Base-by-base conservation (phyloP, 169 alveolate genomes). In the Babesia sp. region DNA sequence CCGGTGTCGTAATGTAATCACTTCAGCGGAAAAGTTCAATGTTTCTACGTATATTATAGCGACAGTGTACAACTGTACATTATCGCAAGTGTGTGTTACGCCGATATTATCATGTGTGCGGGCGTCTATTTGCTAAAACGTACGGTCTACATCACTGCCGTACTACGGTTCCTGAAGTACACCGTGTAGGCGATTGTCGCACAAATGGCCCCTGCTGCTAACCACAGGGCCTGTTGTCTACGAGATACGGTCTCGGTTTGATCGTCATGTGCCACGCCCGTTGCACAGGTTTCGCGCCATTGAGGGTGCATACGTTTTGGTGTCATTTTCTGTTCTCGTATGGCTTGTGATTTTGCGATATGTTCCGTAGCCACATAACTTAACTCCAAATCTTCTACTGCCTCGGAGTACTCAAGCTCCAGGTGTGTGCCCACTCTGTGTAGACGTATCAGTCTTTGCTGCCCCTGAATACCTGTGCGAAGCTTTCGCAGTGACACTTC, bases 361-460 rank as follows among this genome's bases (percentile, higher is more conserved):
- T 34, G 31, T n/a, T 31, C 6, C 2, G 51, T 45, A 7, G 74
- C 34, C 39, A 26, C 37, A 28, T 8, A 64, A 31, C 61, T 50
- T 29, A 64, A 61, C 37, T 64, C 74, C 33, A 64, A 16, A 26
- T 64, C 64, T 41, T 64, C 74, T 29, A 64, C 63, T n/a, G 74
- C 59, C 8, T 64, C 74, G 48, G 74, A 64, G 31, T 64, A 64
- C 39, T 64, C 74, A 11, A 64, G 74, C 51, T 64, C 39, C n/a
- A 64, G 42, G 48, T 50, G 64, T 12, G 63, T 64, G 33, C 54
- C 61, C 7, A 37, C 37, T 7, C 53, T 18, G 28, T 64, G 74
- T 18, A 64, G 74, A 24, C 74, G 59, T 20, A 64, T 45, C 31
- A 64, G 48, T 36, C 61, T 45, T 7, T 64, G 74, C 51, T 64